phyloP scores from a whole-genome alignment of 208 protist genomes.

The Wallacemonas sp. region DNA sequence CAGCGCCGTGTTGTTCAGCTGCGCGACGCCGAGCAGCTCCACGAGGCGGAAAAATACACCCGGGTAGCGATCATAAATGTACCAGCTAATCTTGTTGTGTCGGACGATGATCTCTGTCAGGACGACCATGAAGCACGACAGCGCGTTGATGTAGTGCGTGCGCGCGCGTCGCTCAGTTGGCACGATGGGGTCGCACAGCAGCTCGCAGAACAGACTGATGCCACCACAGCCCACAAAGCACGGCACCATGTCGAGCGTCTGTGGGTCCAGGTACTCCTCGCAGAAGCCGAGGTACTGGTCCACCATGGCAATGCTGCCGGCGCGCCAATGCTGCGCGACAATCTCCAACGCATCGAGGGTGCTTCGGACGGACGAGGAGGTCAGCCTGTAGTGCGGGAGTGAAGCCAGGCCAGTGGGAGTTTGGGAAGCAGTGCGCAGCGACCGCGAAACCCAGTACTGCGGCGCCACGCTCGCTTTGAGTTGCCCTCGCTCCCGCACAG shows the following conservation, averaged over 20 bases:
- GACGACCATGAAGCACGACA: slow-evolving; percentile 34
- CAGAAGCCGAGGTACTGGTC: slow-evolving; percentile 25
- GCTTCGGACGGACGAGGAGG: background rate
- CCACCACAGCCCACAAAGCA: slow-evolving; percentile 70
- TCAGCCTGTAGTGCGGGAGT: background rate
- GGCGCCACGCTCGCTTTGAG: background rate
- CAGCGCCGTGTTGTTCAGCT: slow-evolving; percentile 28
- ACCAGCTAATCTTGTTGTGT: slow-evolving; percentile 74
- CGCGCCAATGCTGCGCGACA: slow-evolving; percentile 19
- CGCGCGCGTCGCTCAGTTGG: slow-evolving; percentile 9
- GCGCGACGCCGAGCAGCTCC: slow-evolving; percentile 54
- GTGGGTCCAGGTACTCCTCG: slow-evolving; percentile 45
- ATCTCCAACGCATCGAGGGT: slow-evolving; percentile 9
- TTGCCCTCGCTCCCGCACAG: slow-evolving; percentile 2
- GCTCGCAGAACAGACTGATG: slow-evolving; percentile 61
- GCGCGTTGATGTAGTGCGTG: slow-evolving; percentile 32
- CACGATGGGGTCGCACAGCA: slow-evolving; percentile 60
- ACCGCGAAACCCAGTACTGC: no score
- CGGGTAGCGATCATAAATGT: slow-evolving; percentile 77
- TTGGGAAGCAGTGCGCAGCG: no score
- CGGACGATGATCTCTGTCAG: slow-evolving; percentile 72
- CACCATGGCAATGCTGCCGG: slow-evolving; percentile 17
- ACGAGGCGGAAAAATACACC: slow-evolving; percentile 74
- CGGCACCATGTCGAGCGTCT: slow-evolving; percentile 36
- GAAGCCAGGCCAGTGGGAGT: no score